phyloP scores from a whole-genome alignment of 345 rosid species.

The Heritiera fomes region DNA sequence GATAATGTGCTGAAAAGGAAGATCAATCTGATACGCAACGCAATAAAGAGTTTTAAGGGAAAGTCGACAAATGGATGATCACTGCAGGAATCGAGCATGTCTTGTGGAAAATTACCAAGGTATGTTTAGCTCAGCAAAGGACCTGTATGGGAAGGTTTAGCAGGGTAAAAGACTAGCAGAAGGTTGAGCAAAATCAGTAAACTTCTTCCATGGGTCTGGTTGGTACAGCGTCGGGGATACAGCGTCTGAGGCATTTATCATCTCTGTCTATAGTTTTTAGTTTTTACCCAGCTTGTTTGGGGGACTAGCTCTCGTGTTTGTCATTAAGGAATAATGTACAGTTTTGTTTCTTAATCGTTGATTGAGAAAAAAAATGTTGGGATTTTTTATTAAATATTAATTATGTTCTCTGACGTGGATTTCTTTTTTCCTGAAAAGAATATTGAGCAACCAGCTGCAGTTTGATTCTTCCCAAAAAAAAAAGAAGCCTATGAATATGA shows the following conservation, averaged over 20 bases:
- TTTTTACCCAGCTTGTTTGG: constrained; percentile 4
- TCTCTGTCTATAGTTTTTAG: constrained; percentile 20
- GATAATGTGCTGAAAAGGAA: neutral
- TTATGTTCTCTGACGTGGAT: neutral
- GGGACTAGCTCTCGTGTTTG: constrained; percentile 15
- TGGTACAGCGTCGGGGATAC: neutral
- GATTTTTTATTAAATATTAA: neutral
- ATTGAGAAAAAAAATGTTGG: constrained; percentile 15
- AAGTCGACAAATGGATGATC: neutral
- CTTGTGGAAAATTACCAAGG: neutral
- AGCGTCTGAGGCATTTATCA: neutral
- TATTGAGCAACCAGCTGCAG: no score
- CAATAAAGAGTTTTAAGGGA: neutral
- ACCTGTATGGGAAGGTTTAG: neutral
- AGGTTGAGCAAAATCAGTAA: constrained; percentile 8
- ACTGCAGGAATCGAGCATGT: neutral
- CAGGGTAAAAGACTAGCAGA: no score
- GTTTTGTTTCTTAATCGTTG: constrained; percentile 31
- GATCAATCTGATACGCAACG: constrained; percentile 2
- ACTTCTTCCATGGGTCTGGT: neutral
- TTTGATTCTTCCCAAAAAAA: no score
- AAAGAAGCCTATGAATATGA: no score
- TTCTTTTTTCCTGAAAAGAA: neutral
- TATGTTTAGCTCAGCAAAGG: neutral
- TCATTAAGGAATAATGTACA: constrained; percentile 47